Percentiles rank a stretch among this genome's conserved stretches.
Evolutionary conservation across 2,329 filamentous ascomycete species (phyloP).

Genomic region (Trichoderma sp.): DNA sequence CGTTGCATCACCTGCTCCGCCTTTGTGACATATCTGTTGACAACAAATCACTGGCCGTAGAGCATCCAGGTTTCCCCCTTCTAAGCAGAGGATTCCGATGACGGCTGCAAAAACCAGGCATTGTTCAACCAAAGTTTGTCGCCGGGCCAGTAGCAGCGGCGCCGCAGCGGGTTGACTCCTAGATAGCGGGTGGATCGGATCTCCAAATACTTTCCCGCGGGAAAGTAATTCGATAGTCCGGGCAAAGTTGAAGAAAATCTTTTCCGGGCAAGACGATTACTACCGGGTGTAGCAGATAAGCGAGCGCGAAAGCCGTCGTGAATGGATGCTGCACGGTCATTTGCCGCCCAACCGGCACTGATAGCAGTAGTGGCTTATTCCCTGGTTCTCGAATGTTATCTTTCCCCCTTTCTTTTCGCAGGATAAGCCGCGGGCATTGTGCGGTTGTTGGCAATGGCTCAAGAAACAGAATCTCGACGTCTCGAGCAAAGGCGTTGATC

Average conservation of each 20-base stretch:
- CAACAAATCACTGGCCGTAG: background rate
- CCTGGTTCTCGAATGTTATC: background rate
- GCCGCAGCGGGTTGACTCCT: background rate
- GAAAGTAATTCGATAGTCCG: background rate
- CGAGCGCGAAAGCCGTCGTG: background rate
- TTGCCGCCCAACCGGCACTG: background rate
- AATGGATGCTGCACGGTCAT: background rate
- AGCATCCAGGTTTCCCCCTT: background rate
- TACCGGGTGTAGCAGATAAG: background rate
- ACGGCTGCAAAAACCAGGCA: background rate
- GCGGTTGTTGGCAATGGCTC: background rate
- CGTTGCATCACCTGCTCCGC: background rate
- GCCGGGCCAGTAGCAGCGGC: conserved; percentile 5
- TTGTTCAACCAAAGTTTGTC: background rate
- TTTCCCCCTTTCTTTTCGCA: background rate
- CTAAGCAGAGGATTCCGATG: background rate
- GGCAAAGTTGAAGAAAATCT: background rate
- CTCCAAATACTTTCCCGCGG: conserved; percentile 3
- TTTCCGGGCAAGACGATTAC: background rate
- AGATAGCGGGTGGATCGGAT: background rate
- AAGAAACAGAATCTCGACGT: background rate
- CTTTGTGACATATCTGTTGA: background rate
- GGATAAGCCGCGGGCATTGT: background rate
- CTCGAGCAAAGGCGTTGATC: background rate
- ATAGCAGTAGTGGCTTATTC: background rate